These are phyloP conservation scores for Sporisorium exsertum DNA, from an alignment of 1,284 basidiomycete species.

Conservation along the genomic window DNA sequence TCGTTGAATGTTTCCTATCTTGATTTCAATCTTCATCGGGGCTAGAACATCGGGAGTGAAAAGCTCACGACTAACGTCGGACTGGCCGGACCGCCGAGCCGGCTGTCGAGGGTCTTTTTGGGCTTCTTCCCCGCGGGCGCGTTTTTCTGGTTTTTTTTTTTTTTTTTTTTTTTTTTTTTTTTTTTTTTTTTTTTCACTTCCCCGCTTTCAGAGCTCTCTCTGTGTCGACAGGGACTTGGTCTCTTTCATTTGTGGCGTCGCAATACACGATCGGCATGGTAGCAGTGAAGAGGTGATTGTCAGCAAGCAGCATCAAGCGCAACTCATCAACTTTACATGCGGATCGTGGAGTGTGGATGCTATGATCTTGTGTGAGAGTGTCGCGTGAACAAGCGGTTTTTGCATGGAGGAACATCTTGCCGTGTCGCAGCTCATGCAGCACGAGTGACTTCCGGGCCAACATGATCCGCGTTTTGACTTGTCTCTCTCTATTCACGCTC, in stretches of 20 bases:
- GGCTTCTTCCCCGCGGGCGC: conserved; percentile 16
- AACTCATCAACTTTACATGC: too few relatives aligned
- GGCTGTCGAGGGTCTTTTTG: conserved; percentile 14
- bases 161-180: too few relatives aligned
- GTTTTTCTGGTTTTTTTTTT: too few relatives aligned
- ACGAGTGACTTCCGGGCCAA: background rate
- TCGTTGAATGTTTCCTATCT: background rate
- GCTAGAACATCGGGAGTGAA: background rate
- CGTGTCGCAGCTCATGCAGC: background rate
- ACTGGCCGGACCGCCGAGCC: conserved; percentile 20
- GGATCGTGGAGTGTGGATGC: too few relatives aligned
- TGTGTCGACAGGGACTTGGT: background rate
- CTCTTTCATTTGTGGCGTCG: too few relatives aligned
- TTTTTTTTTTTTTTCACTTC: background rate
- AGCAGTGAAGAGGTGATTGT: background rate
- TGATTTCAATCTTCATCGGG: background rate
- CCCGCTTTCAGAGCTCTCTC: background rate
- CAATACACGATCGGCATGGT: background rate
- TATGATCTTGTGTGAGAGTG: background rate
- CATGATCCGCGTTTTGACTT: background rate
- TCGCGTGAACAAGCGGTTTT: background rate
- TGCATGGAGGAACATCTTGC: background rate
- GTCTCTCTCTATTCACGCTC: too few relatives aligned
- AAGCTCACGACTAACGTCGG: background rate
- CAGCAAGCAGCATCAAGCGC: too few relatives aligned